A percentile compares a stretch with the other conserved stretches of the same genome.
Conservation (phyloP, 768 basidiomycete species). For the Mycena vulgaris region DNA sequence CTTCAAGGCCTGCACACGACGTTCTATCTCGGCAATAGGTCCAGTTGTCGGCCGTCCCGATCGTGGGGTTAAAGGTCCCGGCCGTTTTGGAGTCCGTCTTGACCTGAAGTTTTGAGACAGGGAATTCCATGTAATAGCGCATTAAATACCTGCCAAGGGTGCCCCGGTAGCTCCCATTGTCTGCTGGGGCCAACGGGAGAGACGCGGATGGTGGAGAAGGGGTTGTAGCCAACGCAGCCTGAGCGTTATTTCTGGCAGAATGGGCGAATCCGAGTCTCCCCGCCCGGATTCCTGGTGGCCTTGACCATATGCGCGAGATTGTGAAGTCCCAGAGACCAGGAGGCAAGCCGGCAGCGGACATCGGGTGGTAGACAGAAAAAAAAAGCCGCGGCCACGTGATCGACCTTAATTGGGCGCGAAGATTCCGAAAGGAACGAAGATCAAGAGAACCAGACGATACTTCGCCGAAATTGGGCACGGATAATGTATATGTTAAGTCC, state of each 20-base stretch:
- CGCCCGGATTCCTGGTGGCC: slow-evolving; percentile 2
- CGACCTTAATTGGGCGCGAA: too few species aligned
- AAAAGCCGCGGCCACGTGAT: too few species aligned
- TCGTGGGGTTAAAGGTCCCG: slow-evolving; percentile 38
- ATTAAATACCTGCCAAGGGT: slow-evolving; percentile 24
- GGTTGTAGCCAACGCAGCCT: slow-evolving; percentile 24
- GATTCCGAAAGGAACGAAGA: too few species aligned
- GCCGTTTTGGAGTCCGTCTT: slow-evolving; percentile 14
- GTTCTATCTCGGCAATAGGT: slow-evolving; percentile 49
- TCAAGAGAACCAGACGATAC: too few species aligned
- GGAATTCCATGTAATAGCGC: background rate
- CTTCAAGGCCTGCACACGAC: slow-evolving; percentile 54
- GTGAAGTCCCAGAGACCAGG: slow-evolving; percentile 40
- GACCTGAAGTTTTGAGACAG: slow-evolving; percentile 2
- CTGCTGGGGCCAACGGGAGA: background rate
- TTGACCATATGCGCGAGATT: slow-evolving; percentile 30
- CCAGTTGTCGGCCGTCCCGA: slow-evolving; percentile 34
- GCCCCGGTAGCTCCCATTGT: background rate
- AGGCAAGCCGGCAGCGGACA: slow-evolving; percentile 27
- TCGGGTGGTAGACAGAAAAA: too few species aligned
- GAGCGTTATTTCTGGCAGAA: slow-evolving; percentile 33
- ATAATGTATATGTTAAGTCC: too few species aligned
- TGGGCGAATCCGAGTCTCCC: slow-evolving; percentile 37
- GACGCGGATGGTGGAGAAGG: slow-evolving; percentile 7
- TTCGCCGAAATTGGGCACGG: too few species aligned